These are phyloP conservation scores for Mycena haematopus DNA, from an alignment of 768 basidiomycete genomes.

Conservation along the genomic window DNA sequence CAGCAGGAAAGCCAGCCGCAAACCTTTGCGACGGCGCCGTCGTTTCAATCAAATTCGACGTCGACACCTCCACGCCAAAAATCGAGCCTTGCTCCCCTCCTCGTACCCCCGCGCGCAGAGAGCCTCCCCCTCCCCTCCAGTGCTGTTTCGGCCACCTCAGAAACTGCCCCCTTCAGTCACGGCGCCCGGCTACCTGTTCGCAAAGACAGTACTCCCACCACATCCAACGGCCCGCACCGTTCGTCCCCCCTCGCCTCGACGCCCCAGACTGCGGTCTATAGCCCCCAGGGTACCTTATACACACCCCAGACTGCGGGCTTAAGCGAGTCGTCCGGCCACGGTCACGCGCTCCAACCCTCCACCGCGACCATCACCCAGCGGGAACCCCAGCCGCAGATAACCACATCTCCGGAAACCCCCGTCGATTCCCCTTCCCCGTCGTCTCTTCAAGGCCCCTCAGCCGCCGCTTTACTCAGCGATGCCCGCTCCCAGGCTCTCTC, in stretches of 20 bases:
- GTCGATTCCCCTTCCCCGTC: conserved; percentile 23
- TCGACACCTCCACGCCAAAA: conserved; percentile 37
- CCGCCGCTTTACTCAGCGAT: conserved; percentile 44
- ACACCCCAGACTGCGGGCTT: conserved; percentile 21
- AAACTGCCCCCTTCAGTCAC: conserved; percentile 37
- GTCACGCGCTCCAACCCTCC: conserved; percentile 18
- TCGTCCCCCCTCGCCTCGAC: conserved; percentile 22
- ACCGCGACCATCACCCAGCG: conserved; percentile 31
- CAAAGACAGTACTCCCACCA: conserved; percentile 19
- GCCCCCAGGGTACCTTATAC: conserved; percentile 22
- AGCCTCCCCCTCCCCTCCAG: conserved; percentile 40
- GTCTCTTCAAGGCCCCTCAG: conserved; percentile 22
- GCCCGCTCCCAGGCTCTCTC: conserved; percentile 45
- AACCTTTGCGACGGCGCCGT: conserved; percentile 31
- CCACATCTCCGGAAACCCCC: conserved; percentile 23
- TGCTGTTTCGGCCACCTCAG: conserved; percentile 41
- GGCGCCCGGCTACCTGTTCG: conserved; percentile 1
- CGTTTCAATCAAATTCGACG: conserved; percentile 35
- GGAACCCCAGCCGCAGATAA: conserved; percentile 16
- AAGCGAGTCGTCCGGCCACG: conserved; percentile 23
- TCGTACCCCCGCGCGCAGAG: conserved; percentile 46
- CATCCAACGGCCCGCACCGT: conserved; percentile 18
- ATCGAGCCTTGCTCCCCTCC: conserved; percentile 46
- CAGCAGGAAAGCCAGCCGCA: conserved; percentile 11
- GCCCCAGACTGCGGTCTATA: conserved; percentile 29